phyloP scores from a whole-genome alignment of 164 flowering plant species.

The Liquidambar formosana region DNA sequence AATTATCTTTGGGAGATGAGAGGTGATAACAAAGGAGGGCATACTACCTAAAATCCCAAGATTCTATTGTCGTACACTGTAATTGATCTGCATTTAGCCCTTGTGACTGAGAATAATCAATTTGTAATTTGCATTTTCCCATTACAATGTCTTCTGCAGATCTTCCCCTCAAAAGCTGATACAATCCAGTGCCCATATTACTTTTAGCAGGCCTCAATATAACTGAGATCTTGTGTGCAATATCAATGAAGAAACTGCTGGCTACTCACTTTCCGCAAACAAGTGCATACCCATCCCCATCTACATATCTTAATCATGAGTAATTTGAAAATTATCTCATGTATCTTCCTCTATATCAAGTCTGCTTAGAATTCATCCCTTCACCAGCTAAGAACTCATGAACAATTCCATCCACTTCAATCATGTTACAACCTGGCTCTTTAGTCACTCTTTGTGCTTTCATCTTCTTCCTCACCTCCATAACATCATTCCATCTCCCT shows the following conservation, averaged over 20 bases:
- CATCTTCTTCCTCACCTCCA: slow-evolving; percentile 35
- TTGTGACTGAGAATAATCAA: neutral
- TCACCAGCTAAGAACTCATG: slow-evolving; percentile 42
- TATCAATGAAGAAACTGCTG: no score
- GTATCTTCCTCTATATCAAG: no score
- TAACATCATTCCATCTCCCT: slow-evolving; percentile 35
- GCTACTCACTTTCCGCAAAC: no score
- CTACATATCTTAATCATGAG: no score
- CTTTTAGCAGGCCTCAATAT: no score
- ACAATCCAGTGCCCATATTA: no score
- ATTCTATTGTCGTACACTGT: neutral
- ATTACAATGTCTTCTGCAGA: neutral
- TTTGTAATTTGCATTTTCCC: neutral
- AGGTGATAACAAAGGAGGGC: neutral
- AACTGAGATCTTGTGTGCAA: no score
- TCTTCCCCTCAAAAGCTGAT: no score
- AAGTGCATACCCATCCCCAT: no score
- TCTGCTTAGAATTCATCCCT: slow-evolving; percentile 19
- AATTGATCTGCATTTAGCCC: neutral
- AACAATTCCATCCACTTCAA: slow-evolving; percentile 41
- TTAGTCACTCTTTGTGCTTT: slow-evolving; percentile 24
- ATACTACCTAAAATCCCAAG: neutral
- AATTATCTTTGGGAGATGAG: neutral
- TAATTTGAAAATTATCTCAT: neutral
- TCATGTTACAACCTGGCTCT: slow-evolving; percentile 44